These are phyloP conservation scores for Entrophospora sp. DNA, from an alignment of 192 early-diverging fungal species.

Conservation along the genomic window DNA sequence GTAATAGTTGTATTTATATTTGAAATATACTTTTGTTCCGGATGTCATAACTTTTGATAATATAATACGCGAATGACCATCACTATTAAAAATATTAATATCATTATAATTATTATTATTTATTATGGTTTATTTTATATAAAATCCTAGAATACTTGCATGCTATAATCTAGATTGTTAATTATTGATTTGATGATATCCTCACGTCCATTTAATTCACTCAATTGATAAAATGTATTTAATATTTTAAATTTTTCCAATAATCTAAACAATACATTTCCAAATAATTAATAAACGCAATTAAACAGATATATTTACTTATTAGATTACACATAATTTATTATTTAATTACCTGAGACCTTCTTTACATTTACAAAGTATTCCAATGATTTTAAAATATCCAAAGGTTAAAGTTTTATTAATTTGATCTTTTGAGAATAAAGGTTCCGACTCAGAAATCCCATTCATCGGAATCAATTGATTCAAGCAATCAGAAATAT, in stretches of 20 bases:
- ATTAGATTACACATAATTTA: too few relatives aligned
- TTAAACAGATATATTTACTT: neutral
- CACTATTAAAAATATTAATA: slow-evolving; percentile 29
- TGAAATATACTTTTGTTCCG: slow-evolving; percentile 50
- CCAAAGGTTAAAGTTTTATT: slow-evolving; percentile 59
- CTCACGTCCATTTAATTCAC: slow-evolving; percentile 64
- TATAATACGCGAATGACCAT: slow-evolving; percentile 69
- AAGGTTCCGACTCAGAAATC: slow-evolving; percentile 39
- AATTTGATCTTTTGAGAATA: slow-evolving; percentile 69
- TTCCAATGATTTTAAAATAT: slow-evolving; percentile 70
- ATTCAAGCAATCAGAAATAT: slow-evolving; percentile 61
- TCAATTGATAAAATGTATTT: slow-evolving; percentile 65
- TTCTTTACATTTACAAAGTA: slow-evolving; percentile 47
- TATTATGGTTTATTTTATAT: neutral
- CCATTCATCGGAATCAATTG: slow-evolving; percentile 63
- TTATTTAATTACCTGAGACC: slow-evolving; percentile 44
- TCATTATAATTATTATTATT: neutral
- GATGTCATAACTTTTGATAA: slow-evolving; percentile 77
- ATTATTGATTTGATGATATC: slow-evolving; percentile 68
- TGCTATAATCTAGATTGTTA: slow-evolving; percentile 57
- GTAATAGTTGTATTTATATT: neutral
- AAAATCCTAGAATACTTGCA: slow-evolving; percentile 24
- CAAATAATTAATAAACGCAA: too few relatives aligned
- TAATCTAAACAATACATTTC: slow-evolving; percentile 30
- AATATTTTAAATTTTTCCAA: slow-evolving; percentile 70